These are phyloP conservation scores for Fusarium sambucinum DNA, from an alignment of 2,329 filamentous ascomycete genomes.

Conservation along the genomic window DNA sequence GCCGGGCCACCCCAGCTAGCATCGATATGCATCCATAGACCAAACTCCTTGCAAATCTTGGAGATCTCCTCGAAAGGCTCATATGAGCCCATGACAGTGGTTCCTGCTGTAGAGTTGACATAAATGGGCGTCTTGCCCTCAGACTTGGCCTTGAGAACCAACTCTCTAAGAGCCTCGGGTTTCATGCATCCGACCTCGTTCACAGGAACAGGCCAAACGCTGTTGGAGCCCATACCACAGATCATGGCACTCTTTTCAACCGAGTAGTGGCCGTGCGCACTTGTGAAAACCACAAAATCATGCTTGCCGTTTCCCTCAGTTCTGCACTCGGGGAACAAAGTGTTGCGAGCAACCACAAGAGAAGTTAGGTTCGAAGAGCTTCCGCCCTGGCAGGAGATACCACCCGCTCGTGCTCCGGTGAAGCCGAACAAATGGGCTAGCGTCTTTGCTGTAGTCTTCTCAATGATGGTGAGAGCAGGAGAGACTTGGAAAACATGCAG, in stretches of 20 bases:
- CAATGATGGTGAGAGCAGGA: slow-evolving; percentile 86
- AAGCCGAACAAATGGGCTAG: slow-evolving; percentile 85
- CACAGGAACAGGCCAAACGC: slow-evolving; percentile 80
- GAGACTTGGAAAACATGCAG: slow-evolving; percentile 92
- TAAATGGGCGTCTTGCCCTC: slow-evolving; percentile 88
- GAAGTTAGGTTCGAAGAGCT: slow-evolving; percentile 87
- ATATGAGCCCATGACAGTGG: slow-evolving; percentile 90
- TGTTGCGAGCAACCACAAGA: slow-evolving; percentile 89
- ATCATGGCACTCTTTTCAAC: slow-evolving; percentile 95
- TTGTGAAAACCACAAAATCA: slow-evolving; percentile 87
- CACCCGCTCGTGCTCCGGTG: slow-evolving; percentile 75
- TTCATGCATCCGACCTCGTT: slow-evolving; percentile 80
- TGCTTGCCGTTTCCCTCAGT: slow-evolving; percentile 72
- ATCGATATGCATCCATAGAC: slow-evolving; percentile 93
- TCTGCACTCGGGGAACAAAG: slow-evolving; percentile 83
- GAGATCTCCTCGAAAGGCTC: slow-evolving; percentile 81
- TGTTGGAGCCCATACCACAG: slow-evolving; percentile 81
- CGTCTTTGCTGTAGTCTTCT: slow-evolving; percentile 81
- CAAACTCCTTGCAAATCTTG: slow-evolving; percentile 75
- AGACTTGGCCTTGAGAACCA: slow-evolving; percentile 70
- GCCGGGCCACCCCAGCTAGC: slow-evolving; percentile 90
- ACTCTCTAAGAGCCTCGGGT: slow-evolving; percentile 70
- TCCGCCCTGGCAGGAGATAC: slow-evolving; percentile 84
- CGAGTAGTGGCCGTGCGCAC: slow-evolving; percentile 91
- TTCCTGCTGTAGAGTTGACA: slow-evolving; percentile 95